phyloP scores from a whole-genome alignment of 2,329 filamentous ascomycete genomes.

The Verticillium tricorpus region DNA sequence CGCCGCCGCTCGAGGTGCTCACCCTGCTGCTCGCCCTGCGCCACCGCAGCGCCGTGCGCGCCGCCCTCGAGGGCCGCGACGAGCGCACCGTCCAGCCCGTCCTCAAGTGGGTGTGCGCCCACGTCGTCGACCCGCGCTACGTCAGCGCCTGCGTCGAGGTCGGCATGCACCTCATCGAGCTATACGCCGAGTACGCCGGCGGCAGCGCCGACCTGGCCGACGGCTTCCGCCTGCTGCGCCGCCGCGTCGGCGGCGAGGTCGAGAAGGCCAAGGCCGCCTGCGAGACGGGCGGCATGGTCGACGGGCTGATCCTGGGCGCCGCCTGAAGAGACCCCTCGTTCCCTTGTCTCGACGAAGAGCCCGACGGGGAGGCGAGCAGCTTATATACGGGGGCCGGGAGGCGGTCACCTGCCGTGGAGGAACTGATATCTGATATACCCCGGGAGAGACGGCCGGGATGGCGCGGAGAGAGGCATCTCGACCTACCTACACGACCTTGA shows the following conservation, averaged over 20 bases:
- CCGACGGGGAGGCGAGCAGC: neutral
- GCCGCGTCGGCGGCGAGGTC: conserved; percentile 69
- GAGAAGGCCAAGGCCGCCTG: conserved; percentile 80
- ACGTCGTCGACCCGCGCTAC: conserved; percentile 79
- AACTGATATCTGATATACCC: neutral
- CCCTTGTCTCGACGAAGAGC: too few relatives aligned
- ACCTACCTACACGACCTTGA: neutral
- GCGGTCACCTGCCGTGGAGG: neutral
- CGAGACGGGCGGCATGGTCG: conserved; percentile 83
- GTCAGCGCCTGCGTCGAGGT: conserved; percentile 79
- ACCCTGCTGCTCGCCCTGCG: conserved; percentile 80
- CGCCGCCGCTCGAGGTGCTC: conserved; percentile 55
- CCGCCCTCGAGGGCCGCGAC: conserved; percentile 75
- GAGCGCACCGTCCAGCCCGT: conserved; percentile 78
- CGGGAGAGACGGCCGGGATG: neutral
- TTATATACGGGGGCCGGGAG: neutral
- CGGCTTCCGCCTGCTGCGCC: conserved; percentile 64
- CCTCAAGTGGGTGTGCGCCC: conserved; percentile 74
- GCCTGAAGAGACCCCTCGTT: conserved; percentile 14
- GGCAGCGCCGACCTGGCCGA: conserved; percentile 68
- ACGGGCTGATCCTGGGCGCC: conserved; percentile 54
- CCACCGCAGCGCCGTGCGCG: conserved; percentile 79
- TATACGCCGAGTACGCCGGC: conserved; percentile 78
- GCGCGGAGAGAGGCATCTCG: neutral
- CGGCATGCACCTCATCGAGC: conserved; percentile 74